Conservation (phyloP, 805 yeast genomes). For the Sugiyamaella mastotermitis region DNA sequence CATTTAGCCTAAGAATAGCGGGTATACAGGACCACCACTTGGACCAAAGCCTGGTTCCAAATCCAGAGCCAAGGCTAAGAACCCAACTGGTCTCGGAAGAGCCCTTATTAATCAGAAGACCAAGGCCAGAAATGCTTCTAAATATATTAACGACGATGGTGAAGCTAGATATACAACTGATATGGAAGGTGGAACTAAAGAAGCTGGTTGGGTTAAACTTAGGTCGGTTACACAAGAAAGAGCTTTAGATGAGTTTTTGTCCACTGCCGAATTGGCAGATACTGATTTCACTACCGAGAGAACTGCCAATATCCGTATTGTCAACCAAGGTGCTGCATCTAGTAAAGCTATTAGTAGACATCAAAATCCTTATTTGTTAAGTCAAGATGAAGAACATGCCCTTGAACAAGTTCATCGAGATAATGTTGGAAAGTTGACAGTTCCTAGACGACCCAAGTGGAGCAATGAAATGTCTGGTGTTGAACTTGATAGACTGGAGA, state of each 20-base stretch:
- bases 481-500: conserved; percentile 81
- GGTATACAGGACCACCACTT: conserved; percentile 47
- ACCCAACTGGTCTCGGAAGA: conserved; percentile 80
- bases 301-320: conserved; percentile 73
- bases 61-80: conserved; percentile 48
- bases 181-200: conserved; percentile 48
- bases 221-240: conserved; percentile 93
- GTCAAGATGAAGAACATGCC: conserved; percentile 58
- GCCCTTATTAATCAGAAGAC: conserved; percentile 70
- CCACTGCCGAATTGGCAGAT: conserved; percentile 93
- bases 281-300: conserved; percentile 94
- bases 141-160: conserved; percentile 56
- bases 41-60: conserved; percentile 90
- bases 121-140: conserved; percentile 36
- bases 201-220: conserved; percentile 83
- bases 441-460: conserved; percentile 95
- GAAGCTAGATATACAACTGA: conserved; percentile 84
- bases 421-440: conserved; percentile 53
- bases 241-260: conserved; percentile 87
- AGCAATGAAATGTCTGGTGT: conserved; percentile 58
- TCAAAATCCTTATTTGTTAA: conserved; percentile 53
- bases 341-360: conserved; percentile 32
- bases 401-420: conserved; percentile 49
- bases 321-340: conserved; percentile 48
- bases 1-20: conserved; percentile 6